Evolutionary conservation across 768 basidiomycete species (phyloP).

Genomic region (Mycena vitilis): DNA sequence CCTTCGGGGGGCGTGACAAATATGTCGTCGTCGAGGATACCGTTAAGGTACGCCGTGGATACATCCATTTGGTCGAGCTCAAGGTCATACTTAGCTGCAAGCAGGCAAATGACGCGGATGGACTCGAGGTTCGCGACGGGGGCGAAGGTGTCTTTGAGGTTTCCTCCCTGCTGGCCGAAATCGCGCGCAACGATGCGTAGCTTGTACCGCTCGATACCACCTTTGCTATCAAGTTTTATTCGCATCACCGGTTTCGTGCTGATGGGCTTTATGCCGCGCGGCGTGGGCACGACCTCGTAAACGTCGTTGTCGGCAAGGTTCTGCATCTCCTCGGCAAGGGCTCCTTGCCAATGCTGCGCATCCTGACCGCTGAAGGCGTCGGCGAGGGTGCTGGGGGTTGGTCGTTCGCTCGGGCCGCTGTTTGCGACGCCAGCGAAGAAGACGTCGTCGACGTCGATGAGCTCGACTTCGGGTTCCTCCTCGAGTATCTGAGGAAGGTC

Average conservation of each 20-base stretch:
- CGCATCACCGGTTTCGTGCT: neutral
- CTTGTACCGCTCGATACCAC: neutral
- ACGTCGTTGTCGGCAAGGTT: neutral
- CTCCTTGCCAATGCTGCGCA: neutral
- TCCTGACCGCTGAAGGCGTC: neutral
- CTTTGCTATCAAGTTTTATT: neutral
- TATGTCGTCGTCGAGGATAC: neutral
- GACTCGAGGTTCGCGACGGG: constrained; percentile 4
- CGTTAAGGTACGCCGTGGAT: neutral
- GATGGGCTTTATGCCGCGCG: neutral
- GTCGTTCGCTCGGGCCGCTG: neutral
- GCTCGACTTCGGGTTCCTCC: neutral
- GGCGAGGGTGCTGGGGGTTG: neutral
- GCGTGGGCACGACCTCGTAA: neutral
- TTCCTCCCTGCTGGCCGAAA: neutral
- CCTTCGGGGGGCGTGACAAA: neutral
- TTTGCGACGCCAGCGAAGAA: constrained; percentile 2
- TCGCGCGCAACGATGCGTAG: neutral
- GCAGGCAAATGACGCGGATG: constrained; percentile 9
- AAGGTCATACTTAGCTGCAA: constrained; percentile 2
- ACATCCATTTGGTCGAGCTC: constrained; percentile 12
- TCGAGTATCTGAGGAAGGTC: constrained; percentile 1
- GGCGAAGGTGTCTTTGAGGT: neutral
- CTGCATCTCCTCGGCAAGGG: neutral
- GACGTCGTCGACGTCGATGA: neutral